Evolutionary conservation across 805 yeast species (phyloP), one percentile per base, ranked within the genome.

Genomic region (Teunomyces stri): DNA sequence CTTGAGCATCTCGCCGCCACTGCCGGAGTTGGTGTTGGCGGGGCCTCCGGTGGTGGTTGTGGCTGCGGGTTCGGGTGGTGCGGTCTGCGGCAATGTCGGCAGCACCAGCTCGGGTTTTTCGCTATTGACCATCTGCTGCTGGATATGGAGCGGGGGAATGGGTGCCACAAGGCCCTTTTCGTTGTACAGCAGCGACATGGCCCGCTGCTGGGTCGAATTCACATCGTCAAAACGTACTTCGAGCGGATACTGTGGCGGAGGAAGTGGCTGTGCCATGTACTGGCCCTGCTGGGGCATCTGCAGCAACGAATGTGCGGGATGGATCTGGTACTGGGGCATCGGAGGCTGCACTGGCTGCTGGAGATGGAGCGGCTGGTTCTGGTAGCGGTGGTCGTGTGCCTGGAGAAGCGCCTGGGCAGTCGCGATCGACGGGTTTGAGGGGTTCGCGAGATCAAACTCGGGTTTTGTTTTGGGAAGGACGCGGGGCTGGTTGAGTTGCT

Each of bases 111-210:
- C 40, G 18, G 40, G 16, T 22, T 37, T 37, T 22, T 40, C 45
- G 31, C 45, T 38, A 48, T 65, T 59, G 33, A 62, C 63, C 13
- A 62, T 49, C 51, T 72, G 74, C 45, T 72, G 76, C 52, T 72
- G 77, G 33, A 70, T 65, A 47, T 71, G 76, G 29, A 72, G 59
- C 4, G 77, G 76, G 3, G 77, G 77, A 13, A 72, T 72, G 1
- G 75, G 64, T 15, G 57, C 49, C 34, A 60, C 64, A 13, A 61
- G 53, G 7, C 62, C 59, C 42, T 50, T 51, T 12, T 56, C 54
- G 33, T 43, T 33, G 45, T 46, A 49, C 36, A 11, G 39, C 22
- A 20, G 40, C 15, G 29, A 9, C 13, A 9, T 13, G 2, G 40
- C 10, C 11, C 29, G 40, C 16, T n/a, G 27, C 18, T 11, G 16